A percentile compares a stretch with the other conserved stretches of the same genome.
Conservation (phyloP, 2,329 filamentous ascomycete species). For the Biscogniauxia marginata region DNA sequence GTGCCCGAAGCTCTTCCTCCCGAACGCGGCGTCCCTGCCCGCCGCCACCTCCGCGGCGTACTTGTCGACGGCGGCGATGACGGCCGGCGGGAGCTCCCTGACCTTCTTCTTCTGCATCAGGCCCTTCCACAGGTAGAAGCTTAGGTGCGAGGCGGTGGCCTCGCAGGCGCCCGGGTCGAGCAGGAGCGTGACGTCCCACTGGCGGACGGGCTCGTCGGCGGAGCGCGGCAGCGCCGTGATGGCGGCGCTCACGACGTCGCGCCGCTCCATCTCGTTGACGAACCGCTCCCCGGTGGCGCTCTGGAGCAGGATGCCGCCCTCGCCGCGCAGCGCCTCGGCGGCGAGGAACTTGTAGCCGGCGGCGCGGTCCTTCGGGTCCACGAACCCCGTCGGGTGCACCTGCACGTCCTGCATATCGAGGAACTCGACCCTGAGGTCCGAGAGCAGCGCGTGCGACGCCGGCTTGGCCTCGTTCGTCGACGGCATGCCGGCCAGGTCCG, state of each 20-base stretch:
- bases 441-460: slow-evolving; percentile 48
- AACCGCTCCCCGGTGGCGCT: slow-evolving; percentile 48
- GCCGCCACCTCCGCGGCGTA: slow-evolving; percentile 48
- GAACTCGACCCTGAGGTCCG: slow-evolving; percentile 39
- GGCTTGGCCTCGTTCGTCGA: slow-evolving; percentile 62
- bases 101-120: slow-evolving; percentile 57
- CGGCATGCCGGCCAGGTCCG: slow-evolving; percentile 57
- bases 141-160: slow-evolving; percentile 53
- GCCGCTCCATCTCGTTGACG: slow-evolving; percentile 61
- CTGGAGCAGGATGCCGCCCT: slow-evolving; percentile 57
- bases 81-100: slow-evolving; percentile 42
- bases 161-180: slow-evolving; percentile 58
- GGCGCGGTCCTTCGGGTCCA: slow-evolving; percentile 48
- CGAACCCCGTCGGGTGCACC: slow-evolving; percentile 64
- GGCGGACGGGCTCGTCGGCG: slow-evolving; percentile 24
- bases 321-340: slow-evolving; percentile 61
- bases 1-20: slow-evolving; percentile 51
- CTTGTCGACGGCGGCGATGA: slow-evolving; percentile 43
- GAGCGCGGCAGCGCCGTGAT: slow-evolving; percentile 44
- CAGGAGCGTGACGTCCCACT: slow-evolving; percentile 59
- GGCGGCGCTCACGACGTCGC: slow-evolving; percentile 53
- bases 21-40: slow-evolving; percentile 42
- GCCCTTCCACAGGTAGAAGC: slow-evolving; percentile 64
- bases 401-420: slow-evolving; percentile 59
- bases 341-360: slow-evolving; percentile 60